Evolutionary conservation across 2,329 filamentous ascomycete genomes (phyloP).

Genomic region (Albophoma yamanashiensis): DNA sequence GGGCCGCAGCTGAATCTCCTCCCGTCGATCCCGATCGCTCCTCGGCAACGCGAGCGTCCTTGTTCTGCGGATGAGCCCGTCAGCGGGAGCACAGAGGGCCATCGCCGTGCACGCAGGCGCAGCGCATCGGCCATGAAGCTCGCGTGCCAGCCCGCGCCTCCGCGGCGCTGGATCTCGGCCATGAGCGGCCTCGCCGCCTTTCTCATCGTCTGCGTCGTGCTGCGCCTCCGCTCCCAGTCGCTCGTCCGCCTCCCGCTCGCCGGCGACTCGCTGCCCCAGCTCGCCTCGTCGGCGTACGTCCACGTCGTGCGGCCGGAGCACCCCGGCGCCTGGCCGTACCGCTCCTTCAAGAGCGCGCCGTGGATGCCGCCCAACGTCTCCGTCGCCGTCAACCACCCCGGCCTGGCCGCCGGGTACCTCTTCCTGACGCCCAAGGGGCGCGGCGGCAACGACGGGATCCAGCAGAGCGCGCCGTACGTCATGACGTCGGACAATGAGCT

Average conservation of each 20-base stretch:
- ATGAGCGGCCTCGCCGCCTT: background rate
- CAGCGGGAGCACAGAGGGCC: background rate
- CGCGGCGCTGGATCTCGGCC: background rate
- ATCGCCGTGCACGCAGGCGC: background rate
- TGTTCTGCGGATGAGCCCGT: background rate
- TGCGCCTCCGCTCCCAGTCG: background rate
- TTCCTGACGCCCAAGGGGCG: background rate
- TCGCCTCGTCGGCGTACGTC: background rate
- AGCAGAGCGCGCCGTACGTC: background rate
- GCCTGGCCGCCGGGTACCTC: background rate
- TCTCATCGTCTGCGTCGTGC: background rate
- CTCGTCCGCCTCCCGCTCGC: background rate
- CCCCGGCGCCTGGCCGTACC: background rate
- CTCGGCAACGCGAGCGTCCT: background rate
- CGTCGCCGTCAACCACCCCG: background rate
- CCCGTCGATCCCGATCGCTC: background rate
- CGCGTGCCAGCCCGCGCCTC: background rate
- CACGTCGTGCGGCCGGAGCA: background rate
- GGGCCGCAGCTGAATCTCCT: background rate
- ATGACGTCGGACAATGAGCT: background rate
- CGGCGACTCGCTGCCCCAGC: background rate
- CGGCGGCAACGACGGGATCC: background rate
- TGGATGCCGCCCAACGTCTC: background rate
- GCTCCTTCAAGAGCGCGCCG: background rate
- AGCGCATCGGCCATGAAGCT: background rate